Evolutionary conservation across 2,329 filamentous ascomycete genomes (phyloP), one percentile per base, ranked within the genome.

Genomic region (Pyrenophora teres): DNA sequence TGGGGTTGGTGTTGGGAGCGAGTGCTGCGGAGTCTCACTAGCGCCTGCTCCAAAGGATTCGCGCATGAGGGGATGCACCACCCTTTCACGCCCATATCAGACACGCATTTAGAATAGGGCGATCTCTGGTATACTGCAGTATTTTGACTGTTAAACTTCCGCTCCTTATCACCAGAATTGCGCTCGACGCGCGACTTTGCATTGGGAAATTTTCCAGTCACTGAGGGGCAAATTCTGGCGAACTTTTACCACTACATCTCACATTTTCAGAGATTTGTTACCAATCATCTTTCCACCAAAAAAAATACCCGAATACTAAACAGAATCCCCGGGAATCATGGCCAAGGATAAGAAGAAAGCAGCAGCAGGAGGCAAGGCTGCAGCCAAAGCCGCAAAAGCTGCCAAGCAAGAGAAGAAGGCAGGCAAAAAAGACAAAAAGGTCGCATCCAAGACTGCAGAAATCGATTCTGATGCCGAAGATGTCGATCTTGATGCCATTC

Each of bases 391-490:
- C 4, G 82, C 83, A 16, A 77, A 78, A 47, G 80, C 82, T 4
- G 80, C 80, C n/a, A 96, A 96, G 77, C 89, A 94, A 73, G 88
- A 89, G 69, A 94, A 89, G 74, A 96, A 96, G 72, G 87, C 88
- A 23, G 77, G 79, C 25, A 79, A 84, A 61, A 83, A 83, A 52
- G 91, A 94, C 67, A 96, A 95, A 74, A 95, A 92, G 74, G 80
- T 83, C 64, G 92, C 92, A 65, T 78, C 73, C 44, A 89, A 88
- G 73, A 79, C 80, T 12, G 84, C 89, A 62, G 78, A 90, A 72
- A 88, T 88, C 23, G 92, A 92, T 72, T 93, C 90, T 69, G 93
- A 97, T 71, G 90, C 83, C 40, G 93, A 97, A 72, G 92, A 97
- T 64, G 87, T 94, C 12, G 94, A 97, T 74, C 83, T 99, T 32